Conservation (phyloP, 345 rosid genomes). For the Pugionium dolabratum region DNA sequence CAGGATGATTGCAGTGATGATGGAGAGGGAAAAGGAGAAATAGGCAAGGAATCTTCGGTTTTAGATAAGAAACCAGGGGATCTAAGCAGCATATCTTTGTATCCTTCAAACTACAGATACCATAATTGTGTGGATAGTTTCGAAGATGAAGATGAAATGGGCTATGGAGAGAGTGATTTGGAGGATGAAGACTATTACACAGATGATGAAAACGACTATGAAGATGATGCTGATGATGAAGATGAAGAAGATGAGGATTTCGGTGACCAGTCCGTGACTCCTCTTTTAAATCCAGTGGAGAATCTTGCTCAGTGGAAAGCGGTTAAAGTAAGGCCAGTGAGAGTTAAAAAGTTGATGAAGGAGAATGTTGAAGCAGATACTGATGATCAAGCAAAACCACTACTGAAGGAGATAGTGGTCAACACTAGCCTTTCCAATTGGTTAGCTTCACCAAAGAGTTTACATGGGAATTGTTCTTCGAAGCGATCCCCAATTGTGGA, state of each 20-base stretch:
- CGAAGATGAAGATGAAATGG: constrained; percentile 63
- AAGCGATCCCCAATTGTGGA: constrained; percentile 43
- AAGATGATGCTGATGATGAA: constrained; percentile 42
- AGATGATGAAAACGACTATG: constrained; percentile 38
- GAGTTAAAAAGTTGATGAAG: constrained; percentile 46
- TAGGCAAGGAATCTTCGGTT: constrained; percentile 20
- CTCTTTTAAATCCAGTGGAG: constrained; percentile 79
- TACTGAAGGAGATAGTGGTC: constrained; percentile 53
- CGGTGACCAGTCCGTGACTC: constrained; percentile 49
- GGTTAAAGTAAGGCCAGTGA: constrained; percentile 61
- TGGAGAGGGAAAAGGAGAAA: constrained; percentile 40
- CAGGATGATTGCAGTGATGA: constrained; percentile 44
- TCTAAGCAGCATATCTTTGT: constrained; percentile 34
- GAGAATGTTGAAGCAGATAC: constrained; percentile 49
- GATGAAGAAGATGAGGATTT: constrained; percentile 25
- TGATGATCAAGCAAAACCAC: constrained; percentile 42
- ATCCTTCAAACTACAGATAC: constrained; percentile 62
- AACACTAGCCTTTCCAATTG: constrained; percentile 80
- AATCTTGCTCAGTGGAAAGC: constrained; percentile 84
- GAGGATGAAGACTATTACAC: constrained; percentile 47
- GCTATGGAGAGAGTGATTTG: constrained; percentile 56
- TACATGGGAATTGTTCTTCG: constrained; percentile 24
- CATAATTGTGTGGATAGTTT: constrained; percentile 58
- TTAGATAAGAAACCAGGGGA: constrained; percentile 24
- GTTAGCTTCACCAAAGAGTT: constrained; percentile 45